A percentile compares a stretch with the other conserved stretches of the same genome.
phyloP scores from a whole-genome alignment of 1,284 basidiomycete species.

The Takashimella tepidaria region DNA sequence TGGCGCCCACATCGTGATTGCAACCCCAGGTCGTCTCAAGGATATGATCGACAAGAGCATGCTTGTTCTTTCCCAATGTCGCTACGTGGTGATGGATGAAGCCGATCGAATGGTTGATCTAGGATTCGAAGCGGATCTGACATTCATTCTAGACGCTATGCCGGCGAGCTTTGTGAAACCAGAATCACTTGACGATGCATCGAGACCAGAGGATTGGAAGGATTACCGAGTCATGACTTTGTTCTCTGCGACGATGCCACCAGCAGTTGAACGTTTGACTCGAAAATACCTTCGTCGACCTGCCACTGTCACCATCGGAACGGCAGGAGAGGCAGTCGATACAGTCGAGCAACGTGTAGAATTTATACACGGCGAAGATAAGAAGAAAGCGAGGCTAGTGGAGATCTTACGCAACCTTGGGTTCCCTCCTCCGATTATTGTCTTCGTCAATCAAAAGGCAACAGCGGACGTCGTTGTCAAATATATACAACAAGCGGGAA shows the following conservation, averaged over 20 bases:
- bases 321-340: slow-evolving; percentile 94
- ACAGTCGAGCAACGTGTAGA: slow-evolving; percentile 96
- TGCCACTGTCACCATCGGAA: slow-evolving; percentile 94
- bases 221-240: slow-evolving; percentile 82
- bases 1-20: slow-evolving; percentile 96
- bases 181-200: slow-evolving; percentile 56
- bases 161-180: slow-evolving; percentile 81
- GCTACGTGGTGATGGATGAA: slow-evolving; percentile 98
- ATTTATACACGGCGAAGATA: slow-evolving; percentile 86
- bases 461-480: slow-evolving; percentile 94
- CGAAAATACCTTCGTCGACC: slow-evolving; percentile 89
- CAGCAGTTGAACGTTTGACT: slow-evolving; percentile 88
- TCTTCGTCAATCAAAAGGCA: slow-evolving; percentile 99
- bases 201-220: slow-evolving; percentile 58
- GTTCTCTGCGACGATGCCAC: slow-evolving; percentile 98
- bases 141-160: slow-evolving; percentile 89
- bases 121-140: slow-evolving; percentile 90
- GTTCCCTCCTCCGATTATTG: slow-evolving; percentile 87
- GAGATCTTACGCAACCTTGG: slow-evolving; percentile 83
- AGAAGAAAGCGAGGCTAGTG: slow-evolving; percentile 74
- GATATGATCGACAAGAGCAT: slow-evolving; percentile 96
- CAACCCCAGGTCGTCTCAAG: slow-evolving; percentile 94
- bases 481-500: slow-evolving; percentile 77
- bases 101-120: slow-evolving; percentile 98
- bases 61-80: slow-evolving; percentile 90